These are phyloP conservation scores for Xylaria sp. DNA, from an alignment of 2,329 filamentous ascomycete species.

Conservation along the genomic window DNA sequence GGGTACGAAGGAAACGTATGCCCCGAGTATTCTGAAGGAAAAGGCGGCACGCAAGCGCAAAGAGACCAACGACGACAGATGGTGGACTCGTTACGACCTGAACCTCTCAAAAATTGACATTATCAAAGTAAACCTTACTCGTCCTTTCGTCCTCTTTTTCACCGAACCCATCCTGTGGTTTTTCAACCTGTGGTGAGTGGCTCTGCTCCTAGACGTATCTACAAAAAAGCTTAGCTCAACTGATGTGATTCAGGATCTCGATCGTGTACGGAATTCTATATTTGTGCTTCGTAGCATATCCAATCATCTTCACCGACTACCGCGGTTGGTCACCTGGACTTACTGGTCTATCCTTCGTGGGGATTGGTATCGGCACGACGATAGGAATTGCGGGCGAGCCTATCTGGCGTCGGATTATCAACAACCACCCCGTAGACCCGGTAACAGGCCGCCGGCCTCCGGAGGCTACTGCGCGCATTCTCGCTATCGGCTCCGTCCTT, in stretches of 20 bases:
- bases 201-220: neutral
- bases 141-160: slow-evolving; percentile 80
- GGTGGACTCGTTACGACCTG: slow-evolving; percentile 84
- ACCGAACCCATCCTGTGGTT: slow-evolving; percentile 85
- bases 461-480: slow-evolving; percentile 82
- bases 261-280: slow-evolving; percentile 88
- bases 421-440: slow-evolving; percentile 77
- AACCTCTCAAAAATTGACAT: slow-evolving; percentile 71
- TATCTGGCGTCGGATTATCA: slow-evolving; percentile 79
- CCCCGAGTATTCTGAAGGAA: slow-evolving; percentile 73
- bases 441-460: slow-evolving; percentile 77
- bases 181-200: slow-evolving; percentile 70
- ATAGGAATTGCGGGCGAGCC: slow-evolving; percentile 73
- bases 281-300: slow-evolving; percentile 90
- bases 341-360: slow-evolving; percentile 81
- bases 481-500: slow-evolving; percentile 79
- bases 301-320: slow-evolving; percentile 78
- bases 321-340: slow-evolving; percentile 81
- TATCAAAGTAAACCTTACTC: slow-evolving; percentile 77
- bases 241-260: slow-evolving; percentile 68
- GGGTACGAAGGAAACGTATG: slow-evolving; percentile 78
- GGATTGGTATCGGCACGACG: slow-evolving; percentile 72
- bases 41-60: slow-evolving; percentile 73
- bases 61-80: slow-evolving; percentile 75
- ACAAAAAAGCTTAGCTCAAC: slow-evolving; percentile 7